Base-by-base conservation (phyloP, 192 early-diverging fungal genomes). In the Backusella sp. region DNA sequence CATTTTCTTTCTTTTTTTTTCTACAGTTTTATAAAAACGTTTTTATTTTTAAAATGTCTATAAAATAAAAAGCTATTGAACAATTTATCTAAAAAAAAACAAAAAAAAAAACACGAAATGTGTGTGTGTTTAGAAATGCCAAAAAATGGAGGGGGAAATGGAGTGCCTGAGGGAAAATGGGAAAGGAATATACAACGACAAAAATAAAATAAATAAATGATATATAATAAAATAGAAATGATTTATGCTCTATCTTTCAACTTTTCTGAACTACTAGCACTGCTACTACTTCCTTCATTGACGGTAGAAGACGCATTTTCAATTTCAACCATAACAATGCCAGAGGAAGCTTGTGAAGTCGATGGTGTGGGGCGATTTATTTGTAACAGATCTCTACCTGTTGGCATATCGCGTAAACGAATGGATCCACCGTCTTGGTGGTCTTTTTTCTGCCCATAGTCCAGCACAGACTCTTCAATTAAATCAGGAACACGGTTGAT, bases 401-500 rank as follows among this genome's bases (percentile, higher is more conserved):
- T 78, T 12, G 77, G 56, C 17, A 78, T 52, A 39, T 56, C 30
- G 21, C 56, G 76, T 26, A 66, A 21, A 17, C 19, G 35, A 30
- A 66, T 65, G 14, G 49, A 35, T 19, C 69, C 76, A 6, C 35
- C 34, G 11, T 69, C 23, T 0, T 62, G 56, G 28, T 28, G 56
- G 35, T 76, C 74, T 56, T 76, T 76, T 46, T 49, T 37, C 39
- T 77, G 76, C 32, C 53, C 34, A 72, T 66, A 70, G 26, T 77
- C 76, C 17, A 77, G 23, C 8, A 72, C 53, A 36, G 79, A 75
- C 23, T 73, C 49, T 74, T 80, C 79, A 30, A 80, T 77, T 7
- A 80, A 28, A 28, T 80, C 79, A 59, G 79, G 79, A 2, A 80
- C 72, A 37, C 79, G 72, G n/a, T 76, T 77, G 39, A 80, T 70